Evolutionary conservation across 2,329 filamentous ascomycete genomes (phyloP).

Genomic region (Microsporum audouinii): DNA sequence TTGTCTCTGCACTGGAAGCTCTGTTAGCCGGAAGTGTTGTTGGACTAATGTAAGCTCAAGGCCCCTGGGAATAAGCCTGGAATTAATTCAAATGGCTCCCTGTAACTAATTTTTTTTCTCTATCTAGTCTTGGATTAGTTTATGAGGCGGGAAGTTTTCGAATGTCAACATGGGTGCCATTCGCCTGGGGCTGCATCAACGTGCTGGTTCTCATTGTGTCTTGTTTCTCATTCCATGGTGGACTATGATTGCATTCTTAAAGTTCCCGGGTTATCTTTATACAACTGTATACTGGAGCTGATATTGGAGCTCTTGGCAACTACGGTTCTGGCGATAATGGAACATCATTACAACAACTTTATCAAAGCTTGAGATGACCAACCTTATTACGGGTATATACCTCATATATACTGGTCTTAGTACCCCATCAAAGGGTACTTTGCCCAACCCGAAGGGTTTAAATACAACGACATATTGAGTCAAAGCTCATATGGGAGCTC

Average conservation of each 20-base stretch:
- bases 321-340: background rate
- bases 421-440: no score
- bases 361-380: background rate
- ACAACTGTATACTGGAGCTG: background rate
- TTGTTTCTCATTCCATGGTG: slow-evolving; percentile 86
- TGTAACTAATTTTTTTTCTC: background rate
- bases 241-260: slow-evolving; percentile 45
- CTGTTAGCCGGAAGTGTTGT: slow-evolving; percentile 70
- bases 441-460: no score
- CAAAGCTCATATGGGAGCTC: no score
- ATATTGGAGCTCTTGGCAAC: background rate
- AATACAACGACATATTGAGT: no score
- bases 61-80: background rate
- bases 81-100: background rate
- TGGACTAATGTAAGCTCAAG: slow-evolving; percentile 56
- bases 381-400: no score
- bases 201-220: slow-evolving; percentile 72
- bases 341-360: background rate
- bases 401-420: no score
- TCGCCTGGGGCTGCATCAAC: slow-evolving; percentile 78
- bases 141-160: slow-evolving; percentile 62
- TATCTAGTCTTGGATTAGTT: background rate
- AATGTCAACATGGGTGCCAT: slow-evolving; percentile 91
- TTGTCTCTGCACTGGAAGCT: slow-evolving; percentile 64
- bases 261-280: background rate